These are phyloP conservation scores for Tolypocladium sp. DNA, from an alignment of 2,329 filamentous ascomycete genomes.

Conservation along the genomic window DNA sequence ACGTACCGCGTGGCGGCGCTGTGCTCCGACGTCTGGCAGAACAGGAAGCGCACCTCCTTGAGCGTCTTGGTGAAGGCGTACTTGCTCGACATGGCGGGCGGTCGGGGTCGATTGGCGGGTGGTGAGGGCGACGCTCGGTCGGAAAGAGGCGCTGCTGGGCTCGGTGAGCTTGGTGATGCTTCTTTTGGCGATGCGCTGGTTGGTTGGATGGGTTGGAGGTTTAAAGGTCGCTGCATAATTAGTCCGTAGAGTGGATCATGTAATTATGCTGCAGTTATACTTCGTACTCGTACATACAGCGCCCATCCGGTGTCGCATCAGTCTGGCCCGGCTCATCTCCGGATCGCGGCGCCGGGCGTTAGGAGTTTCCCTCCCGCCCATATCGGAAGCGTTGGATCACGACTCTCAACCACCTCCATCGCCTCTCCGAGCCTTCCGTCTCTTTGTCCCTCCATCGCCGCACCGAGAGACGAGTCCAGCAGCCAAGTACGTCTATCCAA, in stretches of 20 bases:
- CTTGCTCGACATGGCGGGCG: slow-evolving; percentile 70
- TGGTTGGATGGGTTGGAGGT: not conserved
- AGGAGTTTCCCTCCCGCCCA: not conserved
- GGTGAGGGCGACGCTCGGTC: not conserved
- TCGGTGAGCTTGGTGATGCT: not conserved
- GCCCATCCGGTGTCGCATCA: not conserved
- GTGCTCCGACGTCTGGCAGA: slow-evolving; percentile 89
- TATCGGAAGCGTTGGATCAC: not conserved
- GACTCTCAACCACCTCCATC: not conserved
- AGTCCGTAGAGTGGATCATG: not conserved
- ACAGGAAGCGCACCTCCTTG: slow-evolving; percentile 94
- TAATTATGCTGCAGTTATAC: not conserved
- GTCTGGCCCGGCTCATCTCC: not conserved
- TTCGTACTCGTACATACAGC: not conserved
- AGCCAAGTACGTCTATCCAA: not conserved
- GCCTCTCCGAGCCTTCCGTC: not conserved
- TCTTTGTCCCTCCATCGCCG: not conserved
- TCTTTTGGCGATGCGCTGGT: not conserved
- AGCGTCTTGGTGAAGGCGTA: slow-evolving; percentile 83
- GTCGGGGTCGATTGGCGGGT: not conserved
- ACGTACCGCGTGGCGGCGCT: slow-evolving; percentile 80
- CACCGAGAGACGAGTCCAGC: not conserved
- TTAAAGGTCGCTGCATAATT: not conserved
- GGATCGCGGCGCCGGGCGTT: not conserved
- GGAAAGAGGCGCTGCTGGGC: not conserved